Conservation (phyloP, 371 early-diverging fungal species). For the Zopfochytrium polystomum region DNA sequence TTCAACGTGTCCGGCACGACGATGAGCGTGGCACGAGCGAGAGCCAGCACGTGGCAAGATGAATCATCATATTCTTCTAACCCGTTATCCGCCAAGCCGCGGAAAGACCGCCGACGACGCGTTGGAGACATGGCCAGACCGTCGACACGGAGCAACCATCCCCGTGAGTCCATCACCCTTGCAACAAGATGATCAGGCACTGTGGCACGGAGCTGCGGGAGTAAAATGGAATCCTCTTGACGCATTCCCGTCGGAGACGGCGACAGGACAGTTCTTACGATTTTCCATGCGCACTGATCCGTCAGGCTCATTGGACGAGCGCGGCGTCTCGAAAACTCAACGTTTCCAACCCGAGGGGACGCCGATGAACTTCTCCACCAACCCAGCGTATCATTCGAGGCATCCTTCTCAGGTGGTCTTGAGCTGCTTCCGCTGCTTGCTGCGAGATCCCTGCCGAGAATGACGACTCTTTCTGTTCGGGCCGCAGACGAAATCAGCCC, state of each 20-base stretch:
- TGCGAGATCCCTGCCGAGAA: neutral
- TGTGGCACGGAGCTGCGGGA: neutral
- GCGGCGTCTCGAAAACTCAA: neutral
- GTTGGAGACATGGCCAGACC: neutral
- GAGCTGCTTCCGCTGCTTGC: neutral
- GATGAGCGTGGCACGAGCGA: slow-evolving; percentile 63
- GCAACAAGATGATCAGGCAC: neutral
- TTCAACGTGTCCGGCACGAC: slow-evolving; percentile 74
- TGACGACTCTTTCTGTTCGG: neutral
- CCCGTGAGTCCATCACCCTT: neutral
- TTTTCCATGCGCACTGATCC: neutral
- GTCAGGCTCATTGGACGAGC: neutral
- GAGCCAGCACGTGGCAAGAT: slow-evolving; percentile 1
- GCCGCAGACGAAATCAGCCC: neutral
- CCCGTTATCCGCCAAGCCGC: neutral
- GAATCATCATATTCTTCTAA: neutral
- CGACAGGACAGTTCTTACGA: neutral
- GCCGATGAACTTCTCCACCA: too few relatives aligned
- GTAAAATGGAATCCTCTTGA: neutral
- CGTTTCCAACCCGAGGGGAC: too few relatives aligned
- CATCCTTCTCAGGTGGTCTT: neutral
- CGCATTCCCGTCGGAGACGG: neutral
- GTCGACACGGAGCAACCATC: neutral
- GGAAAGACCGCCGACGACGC: neutral
- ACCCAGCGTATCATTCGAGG: neutral